Evolutionary conservation across 2,329 filamentous ascomycete species (phyloP), one percentile per base, ranked within the genome.

Genomic region (Cryoendolithus antarcticus): DNA sequence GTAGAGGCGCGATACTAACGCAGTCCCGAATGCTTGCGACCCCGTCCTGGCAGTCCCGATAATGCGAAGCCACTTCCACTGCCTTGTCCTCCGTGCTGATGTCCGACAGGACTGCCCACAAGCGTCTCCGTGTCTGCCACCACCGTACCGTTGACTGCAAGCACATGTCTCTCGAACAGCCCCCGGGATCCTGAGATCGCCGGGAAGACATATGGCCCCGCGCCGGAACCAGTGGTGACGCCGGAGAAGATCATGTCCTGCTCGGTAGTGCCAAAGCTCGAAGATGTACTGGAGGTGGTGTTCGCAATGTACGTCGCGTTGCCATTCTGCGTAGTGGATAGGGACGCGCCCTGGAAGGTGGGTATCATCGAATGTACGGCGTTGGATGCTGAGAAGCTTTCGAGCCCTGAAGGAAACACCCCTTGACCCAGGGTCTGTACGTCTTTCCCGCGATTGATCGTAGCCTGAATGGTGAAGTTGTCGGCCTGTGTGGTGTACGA

Each of bases 361-460:
- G 24, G 24, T 27, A 27, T 27, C 6, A 27, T 27, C 24, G 24
- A 27, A 27, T 27, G 24, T 8, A 27, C 24, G 24, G 24, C 24
- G 24, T 27, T 27, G 3, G 45, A 30, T 6, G 48, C 4, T 15
- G 59, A 48, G 46, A 80, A 79, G 0, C 69, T 71, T 46, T 80
- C 73, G 2, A 80, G 59, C 2, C 75, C 75, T 0, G 69, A 74
- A 1, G 78, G 72, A 37, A 82, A 75, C 19, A 73, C 64, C 1
- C 69, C 57, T 6, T 58, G 52, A 4, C 69, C 69, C 15, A 60
- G 43, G 19, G 65, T 63, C 19, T 62, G 52, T 6, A 73, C 63
- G 11, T 66, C 51, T 29, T 75, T 66, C 9, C 66, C 67, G 9
- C 70, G 66, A 32, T 57, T 57, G 47, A 78, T 56, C n/a, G 51